These are phyloP conservation scores for Exophiala alcalophila DNA, from an alignment of 2,329 filamentous ascomycete genomes.

Conservation along the genomic window DNA sequence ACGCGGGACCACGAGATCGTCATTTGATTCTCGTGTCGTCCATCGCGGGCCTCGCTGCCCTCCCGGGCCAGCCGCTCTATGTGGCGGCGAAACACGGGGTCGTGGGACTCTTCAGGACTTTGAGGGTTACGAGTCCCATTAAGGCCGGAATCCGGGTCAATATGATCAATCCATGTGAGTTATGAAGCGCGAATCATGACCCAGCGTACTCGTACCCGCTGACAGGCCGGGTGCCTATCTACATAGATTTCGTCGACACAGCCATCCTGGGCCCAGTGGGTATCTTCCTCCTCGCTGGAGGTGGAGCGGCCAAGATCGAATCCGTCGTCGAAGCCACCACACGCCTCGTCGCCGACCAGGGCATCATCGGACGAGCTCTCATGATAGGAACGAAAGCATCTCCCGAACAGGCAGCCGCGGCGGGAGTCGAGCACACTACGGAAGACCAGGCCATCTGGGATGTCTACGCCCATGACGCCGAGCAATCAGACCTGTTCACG, in stretches of 20 bases:
- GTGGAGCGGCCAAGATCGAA: conserved; percentile 50
- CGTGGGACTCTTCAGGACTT: conserved; percentile 60
- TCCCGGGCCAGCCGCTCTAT: conserved; percentile 52
- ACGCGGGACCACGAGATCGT: conserved; percentile 46
- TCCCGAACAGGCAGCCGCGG: conserved; percentile 35
- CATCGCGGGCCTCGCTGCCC: conserved; percentile 52
- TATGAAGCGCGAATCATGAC: no score
- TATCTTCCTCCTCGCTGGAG: conserved; percentile 56
- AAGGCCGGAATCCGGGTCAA: conserved; percentile 59
- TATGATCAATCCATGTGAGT: conserved; percentile 57
- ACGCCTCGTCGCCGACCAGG: conserved; percentile 58
- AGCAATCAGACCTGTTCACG: conserved; percentile 56
- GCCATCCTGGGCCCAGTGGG: conserved; percentile 53
- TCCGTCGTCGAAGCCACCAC: conserved; percentile 65
- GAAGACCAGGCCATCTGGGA: conserved; percentile 53
- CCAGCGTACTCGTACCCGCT: no score
- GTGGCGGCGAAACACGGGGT: conserved; percentile 64
- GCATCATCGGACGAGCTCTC: conserved; percentile 57
- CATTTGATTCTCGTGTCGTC: conserved; percentile 64
- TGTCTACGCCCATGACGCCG: conserved; percentile 58
- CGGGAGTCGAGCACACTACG: conserved; percentile 20
- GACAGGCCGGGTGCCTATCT: no score
- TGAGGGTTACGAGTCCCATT: conserved; percentile 51
- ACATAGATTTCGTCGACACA: conserved; percentile 58
- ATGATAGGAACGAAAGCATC: conserved; percentile 57